Base-by-base conservation (phyloP, 2,329 filamentous ascomycete genomes). In the Herpotrichia juniperi region DNA sequence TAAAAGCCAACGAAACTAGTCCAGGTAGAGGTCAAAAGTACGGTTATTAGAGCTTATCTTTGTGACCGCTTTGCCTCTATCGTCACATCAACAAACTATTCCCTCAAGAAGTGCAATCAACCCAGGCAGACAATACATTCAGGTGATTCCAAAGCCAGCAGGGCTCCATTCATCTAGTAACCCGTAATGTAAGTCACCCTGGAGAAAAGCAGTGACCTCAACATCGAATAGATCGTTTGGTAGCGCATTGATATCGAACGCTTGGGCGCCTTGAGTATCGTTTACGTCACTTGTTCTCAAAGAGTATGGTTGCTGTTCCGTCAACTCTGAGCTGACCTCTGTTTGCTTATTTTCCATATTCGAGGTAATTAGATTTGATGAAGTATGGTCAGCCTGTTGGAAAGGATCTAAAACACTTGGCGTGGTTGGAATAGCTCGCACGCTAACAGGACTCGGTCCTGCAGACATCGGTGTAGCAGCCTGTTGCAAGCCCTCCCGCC, bases 131-230 rank as follows among this genome's bases (percentile, higher is more conserved):
- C 28, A 31, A 31, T 31, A 9, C 28, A 31, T 28, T 43, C 40
- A 43, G 28, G 28, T 6, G 19, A 43, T 17, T 6, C 24, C 24
- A 19, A 28, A 43, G 8, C 40, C 40, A 3, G 16, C 24, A 5
- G 28, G 40, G 19, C 17, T 43, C 40, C 40, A 43, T 22, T 43
- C 40, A 30, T 30, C 24, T 8, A 43, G 24, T 16, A 43, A 30
- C 17, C 40, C 40, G 19, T 43, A 30, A 21, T 43, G 40, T 14
- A 43, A 12, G 19, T 43, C 24, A 8, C 40, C 40, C 16, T 43
- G 40, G 4, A 43, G 40, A 24, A 43, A 43, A 10, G 40, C 40
- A 19, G 40, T 43, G n/a, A 43, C 40, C n/a, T 43, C 24, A 4
- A n/a, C 24, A 28, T 43, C 40, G 14, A 43, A 43, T n/a, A 43